Evolutionary conservation across 805 yeast species (phyloP), one percentile per base, ranked within the genome.

Genomic region (Candida silvicultrix): DNA sequence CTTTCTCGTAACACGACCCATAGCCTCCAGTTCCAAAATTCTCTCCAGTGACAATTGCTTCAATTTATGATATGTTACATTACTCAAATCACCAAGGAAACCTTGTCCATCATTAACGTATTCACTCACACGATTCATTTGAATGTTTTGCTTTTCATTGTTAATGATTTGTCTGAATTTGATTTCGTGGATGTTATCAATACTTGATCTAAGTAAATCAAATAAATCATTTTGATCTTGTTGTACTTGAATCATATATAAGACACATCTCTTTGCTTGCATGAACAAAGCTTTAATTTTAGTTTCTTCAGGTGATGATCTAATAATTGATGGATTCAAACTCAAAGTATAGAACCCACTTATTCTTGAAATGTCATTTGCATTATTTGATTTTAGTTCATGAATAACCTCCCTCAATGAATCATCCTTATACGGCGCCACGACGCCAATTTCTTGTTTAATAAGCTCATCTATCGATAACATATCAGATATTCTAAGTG

Each of bases 221-320:
- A 83, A 74, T 40, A 92, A 71, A 51, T 80, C 82, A 2, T 75
- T 69, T 22, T 81, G 81, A 14, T 78, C 77, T 41, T 69, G 73
- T 68, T 94, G 97, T 6, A 94, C 86, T 52, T 89, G 81, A 50
- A 90, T 79, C 57, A 92, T 80, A 58, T 89, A 89, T 15, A 85
- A 66, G n/a, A 90, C 67, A 53, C 89, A 84, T 50, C 96, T 71
- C 62, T 92, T 92, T 0, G 85, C 89, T 58, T 88, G 89, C 44
- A 88, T 75, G 56, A 83, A 69, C 28, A 87, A 65, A 6, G 84
- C 68, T 44, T 75, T 76, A 35, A 74, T 64, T 56, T 80, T 82
- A 1, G 81, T 75, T 44, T 84, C 87, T 5, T 70, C 68, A 15
- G 71, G 70, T 10, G 66, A 53, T 57, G 69, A 53, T 40, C 62